Base-by-base conservation (phyloP, 208 protist genomes). In the Leishmania turanica region DNA sequence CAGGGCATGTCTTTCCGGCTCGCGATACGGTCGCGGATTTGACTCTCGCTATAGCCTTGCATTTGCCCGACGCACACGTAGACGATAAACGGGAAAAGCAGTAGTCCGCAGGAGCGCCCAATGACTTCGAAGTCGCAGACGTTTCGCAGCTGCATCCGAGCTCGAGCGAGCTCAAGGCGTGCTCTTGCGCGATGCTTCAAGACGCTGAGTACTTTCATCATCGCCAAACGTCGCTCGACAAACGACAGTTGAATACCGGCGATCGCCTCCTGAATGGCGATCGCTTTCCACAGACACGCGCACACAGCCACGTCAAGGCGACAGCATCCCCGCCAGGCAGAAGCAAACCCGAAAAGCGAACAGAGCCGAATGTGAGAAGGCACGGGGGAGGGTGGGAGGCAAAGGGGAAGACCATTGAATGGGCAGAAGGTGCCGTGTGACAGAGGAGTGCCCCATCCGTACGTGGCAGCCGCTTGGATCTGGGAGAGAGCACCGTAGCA, bases 91-190 rank as follows among this genome's bases (percentile, higher is more conserved):
- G 93, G 93, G 78, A 96, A 90, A 15, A 96, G 27, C 68, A 93
- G 58, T 0, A 96, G 58, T 8, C 93, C 93, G 79, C 90, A 94
- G 64, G 92, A 92, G n/a, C 92, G 91, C 0, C 93, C 93, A 78
- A 97, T 90, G 8, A 94, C 72, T 47, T 97, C 92, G 72, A 93
- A 86, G 85, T 97, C 93, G 27, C 75, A 54, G 15, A 94, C 49
- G 27, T 89, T 80, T 40, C 93, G 86, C 84, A 97, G 72, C 58
- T 85, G 74, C 89, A 94, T 92, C 24, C 93, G 77, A 1, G 90
- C 90, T 15, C 89, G 85, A 54, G 86, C 81, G 4, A 96, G 81
- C 83, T 95, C 90, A 45, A 88, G 78, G 27, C 91, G 85, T 8
- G 88, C 84, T 42, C 65, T 40, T 2, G 88, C 31, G 27, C 90